A percentile compares a stretch with the other conserved stretches of the same genome.
These are phyloP conservation scores for Heterobasidion irregulare DNA, from an alignment of 1,284 basidiomycete genomes.

Conservation along the genomic window DNA sequence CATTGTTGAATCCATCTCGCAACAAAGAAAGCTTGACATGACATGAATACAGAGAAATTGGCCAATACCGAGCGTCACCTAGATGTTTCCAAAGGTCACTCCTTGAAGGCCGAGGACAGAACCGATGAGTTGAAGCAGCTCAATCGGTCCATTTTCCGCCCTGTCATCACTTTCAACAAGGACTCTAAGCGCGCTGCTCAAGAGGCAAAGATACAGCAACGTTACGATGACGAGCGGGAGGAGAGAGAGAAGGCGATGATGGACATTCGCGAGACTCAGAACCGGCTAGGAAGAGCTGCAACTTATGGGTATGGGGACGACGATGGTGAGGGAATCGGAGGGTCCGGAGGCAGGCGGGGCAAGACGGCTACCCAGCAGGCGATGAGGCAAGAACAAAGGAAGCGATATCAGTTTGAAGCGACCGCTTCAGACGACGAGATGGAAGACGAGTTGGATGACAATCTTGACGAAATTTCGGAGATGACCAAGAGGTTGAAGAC, in stretches of 20 bases:
- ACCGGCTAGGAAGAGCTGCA: constrained; percentile 73
- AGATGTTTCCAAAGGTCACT: constrained; percentile 89
- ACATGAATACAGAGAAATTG: constrained; percentile 58
- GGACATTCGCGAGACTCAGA: constrained; percentile 84
- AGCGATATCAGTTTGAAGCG: constrained; percentile 92
- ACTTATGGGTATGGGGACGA: constrained; percentile 56
- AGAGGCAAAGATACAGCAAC: constrained; percentile 81
- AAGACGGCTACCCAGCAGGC: constrained; percentile 39
- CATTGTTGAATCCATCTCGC: background rate
- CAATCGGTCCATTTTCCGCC: constrained; percentile 93
- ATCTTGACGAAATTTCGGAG: constrained; percentile 84
- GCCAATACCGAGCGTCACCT: constrained; percentile 96
- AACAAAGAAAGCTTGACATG: constrained; percentile 1
- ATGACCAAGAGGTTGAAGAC: constrained; percentile 80
- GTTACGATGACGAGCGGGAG: constrained; percentile 84
- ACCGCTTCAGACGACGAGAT: constrained; percentile 93
- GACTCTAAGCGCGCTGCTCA: constrained; percentile 85
- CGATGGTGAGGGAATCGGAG: constrained; percentile 34
- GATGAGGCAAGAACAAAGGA: constrained; percentile 60
- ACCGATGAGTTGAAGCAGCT: constrained; percentile 92
- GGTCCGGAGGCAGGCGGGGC: constrained; percentile 32
- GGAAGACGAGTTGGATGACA: constrained; percentile 81
- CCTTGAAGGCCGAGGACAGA: constrained; percentile 85
- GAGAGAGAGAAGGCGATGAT: constrained; percentile 82
- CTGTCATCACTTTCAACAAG: constrained; percentile 87